Base-by-base conservation (phyloP, 768 basidiomycete genomes). In the Amanita phalloides region DNA sequence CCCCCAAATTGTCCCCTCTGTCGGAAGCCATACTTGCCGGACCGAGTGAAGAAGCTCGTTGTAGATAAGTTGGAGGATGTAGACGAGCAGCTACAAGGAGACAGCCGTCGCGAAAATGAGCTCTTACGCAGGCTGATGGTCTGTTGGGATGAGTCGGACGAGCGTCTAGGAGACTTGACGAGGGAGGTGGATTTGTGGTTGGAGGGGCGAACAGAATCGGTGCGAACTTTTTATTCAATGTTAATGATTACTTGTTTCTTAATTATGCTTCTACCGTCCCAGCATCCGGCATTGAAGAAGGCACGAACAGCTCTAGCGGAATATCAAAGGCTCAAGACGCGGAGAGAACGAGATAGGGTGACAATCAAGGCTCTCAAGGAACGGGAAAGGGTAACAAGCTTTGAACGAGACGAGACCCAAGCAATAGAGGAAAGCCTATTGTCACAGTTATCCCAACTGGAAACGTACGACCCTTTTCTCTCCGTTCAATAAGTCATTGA, bases 1-100 rank as follows among this genome's bases (percentile, higher is more conserved):
- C 77, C 80, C 51, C 70, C 70, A 13, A 67, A 70, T 45, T 86
- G 84, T 53, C 84, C 84, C 2, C 72, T 86, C 25, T 86, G 84
- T 63, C 76, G 84, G 57, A 82, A 80, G 60, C 45, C 69, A 0
- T 86, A 79, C 66, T 61, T 67, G 38, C 69, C 71, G n/a, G 74
- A 76, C 39, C 73, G 77, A 52, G 66, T 80, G 60, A 84, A 82
- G 68, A 82, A 76, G 60, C 66, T 86, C n/a, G 81, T 84, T 63
- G 76, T 86, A 58, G 82, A 79, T 57, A 70, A 68, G 25, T 64
- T 68, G 13, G 66, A 68, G 26, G 70, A 67, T 10, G 57, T 63
- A 43, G 62, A 70, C 35, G 67, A 69, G 36, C 60, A 60, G 44
- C 11, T 37, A 10, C 35, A 26, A 17, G 44, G 43, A 2, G 51